Conservation (phyloP, 2,329 filamentous ascomycete genomes). For the Tolypocladium pustulatum region DNA sequence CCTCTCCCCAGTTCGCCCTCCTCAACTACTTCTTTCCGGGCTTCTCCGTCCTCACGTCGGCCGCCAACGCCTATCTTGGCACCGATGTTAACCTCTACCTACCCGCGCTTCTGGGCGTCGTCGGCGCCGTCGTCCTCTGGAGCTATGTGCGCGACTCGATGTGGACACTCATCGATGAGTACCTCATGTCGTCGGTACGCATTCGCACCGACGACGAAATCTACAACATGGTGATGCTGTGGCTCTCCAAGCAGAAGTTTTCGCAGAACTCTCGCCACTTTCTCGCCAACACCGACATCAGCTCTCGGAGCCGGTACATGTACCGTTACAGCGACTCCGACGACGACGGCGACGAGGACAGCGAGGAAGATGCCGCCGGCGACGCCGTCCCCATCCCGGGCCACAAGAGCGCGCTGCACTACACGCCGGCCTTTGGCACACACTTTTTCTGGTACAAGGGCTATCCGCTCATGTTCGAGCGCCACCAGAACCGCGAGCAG, state of each 20-base stretch:
- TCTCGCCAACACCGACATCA: constrained; percentile 53
- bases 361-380: constrained; percentile 23
- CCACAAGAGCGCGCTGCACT: constrained; percentile 41
- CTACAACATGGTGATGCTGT: constrained; percentile 62
- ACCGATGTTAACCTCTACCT: constrained; percentile 55
- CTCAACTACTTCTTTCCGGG: constrained; percentile 58
- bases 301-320: constrained; percentile 39
- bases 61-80: constrained; percentile 44
- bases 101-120: constrained; percentile 41
- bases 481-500: constrained; percentile 36
- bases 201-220: constrained; percentile 61
- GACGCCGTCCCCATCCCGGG: constrained; percentile 12
- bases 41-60: constrained; percentile 45
- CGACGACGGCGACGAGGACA: constrained; percentile 23
- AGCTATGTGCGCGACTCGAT: constrained; percentile 40
- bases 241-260: constrained; percentile 55
- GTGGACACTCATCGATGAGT: constrained; percentile 34
- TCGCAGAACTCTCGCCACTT: constrained; percentile 49
- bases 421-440: constrained; percentile 56
- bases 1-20: constrained; percentile 30
- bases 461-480: constrained; percentile 46
- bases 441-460: constrained; percentile 61
- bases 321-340: constrained; percentile 36
- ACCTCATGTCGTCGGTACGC: constrained; percentile 56
- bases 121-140: constrained; percentile 38